Conservation (phyloP, 2,329 filamentous ascomycete genomes). For the Scytalidium sp. region DNA sequence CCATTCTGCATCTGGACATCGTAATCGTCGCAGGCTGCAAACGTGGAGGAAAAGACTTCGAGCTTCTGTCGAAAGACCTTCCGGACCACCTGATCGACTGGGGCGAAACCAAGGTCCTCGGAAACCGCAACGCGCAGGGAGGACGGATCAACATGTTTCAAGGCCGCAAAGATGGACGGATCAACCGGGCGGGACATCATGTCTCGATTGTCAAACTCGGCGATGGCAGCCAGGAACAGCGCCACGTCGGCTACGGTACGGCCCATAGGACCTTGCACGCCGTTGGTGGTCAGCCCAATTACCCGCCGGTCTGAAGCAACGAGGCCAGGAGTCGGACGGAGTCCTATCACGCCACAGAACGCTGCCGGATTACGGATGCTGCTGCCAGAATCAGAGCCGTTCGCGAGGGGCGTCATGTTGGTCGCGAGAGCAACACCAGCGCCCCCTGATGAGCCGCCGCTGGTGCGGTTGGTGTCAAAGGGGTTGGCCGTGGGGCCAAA, state of each 20-base stretch:
- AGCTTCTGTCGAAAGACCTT: neutral
- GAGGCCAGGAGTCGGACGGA: constrained; percentile 15
- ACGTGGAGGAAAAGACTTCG: neutral
- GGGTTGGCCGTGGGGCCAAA: constrained; percentile 13
- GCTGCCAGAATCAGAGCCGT: constrained; percentile 14
- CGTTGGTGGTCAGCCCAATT: constrained; percentile 23
- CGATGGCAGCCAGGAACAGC: constrained; percentile 27
- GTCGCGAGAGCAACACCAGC: constrained; percentile 42
- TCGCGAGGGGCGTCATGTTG: constrained; percentile 31
- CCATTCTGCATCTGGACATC: neutral
- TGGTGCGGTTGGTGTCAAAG: constrained; percentile 12
- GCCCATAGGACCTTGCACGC: constrained; percentile 28
- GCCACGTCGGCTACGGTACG: constrained; percentile 27
- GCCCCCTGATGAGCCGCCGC: constrained; percentile 47
- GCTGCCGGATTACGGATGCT: constrained; percentile 15
- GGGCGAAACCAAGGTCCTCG: neutral
- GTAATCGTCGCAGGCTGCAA: neutral
- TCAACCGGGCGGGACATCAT: neutral
- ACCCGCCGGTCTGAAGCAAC: constrained; percentile 21
- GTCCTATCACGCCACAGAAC: constrained; percentile 16
- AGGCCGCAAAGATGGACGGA: neutral
- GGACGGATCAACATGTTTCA: neutral
- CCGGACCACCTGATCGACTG: neutral
- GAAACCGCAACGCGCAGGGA: neutral
- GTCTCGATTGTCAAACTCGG: constrained; percentile 18